These are phyloP conservation scores for Stephanodiscus minutulus DNA, from an alignment of 108 stramenopile species.

Conservation along the genomic window DNA sequence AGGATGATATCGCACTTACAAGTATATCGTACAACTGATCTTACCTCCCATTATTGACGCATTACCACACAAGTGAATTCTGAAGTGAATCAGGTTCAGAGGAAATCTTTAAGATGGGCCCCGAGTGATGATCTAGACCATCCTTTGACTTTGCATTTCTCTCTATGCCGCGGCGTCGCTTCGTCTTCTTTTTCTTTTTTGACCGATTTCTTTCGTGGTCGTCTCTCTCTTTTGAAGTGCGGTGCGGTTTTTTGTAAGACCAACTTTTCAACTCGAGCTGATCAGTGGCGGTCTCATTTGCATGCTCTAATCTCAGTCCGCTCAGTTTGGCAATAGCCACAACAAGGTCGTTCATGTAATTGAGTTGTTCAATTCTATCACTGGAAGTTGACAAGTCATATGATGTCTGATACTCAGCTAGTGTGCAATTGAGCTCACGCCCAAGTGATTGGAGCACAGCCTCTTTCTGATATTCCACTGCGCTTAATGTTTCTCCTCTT, in stretches of 20 bases:
- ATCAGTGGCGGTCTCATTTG: neutral
- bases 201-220: constrained; percentile 11
- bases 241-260: constrained; percentile 23
- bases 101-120: neutral
- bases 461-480: constrained; percentile 5
- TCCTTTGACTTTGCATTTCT: neutral
- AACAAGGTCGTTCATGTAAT: constrained; percentile 43
- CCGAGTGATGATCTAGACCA: neutral
- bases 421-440: constrained; percentile 35
- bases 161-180: neutral
- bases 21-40: neutral
- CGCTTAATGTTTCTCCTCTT: constrained; percentile 1
- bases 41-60: no score
- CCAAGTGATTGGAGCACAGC: constrained; percentile 28
- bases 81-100: neutral
- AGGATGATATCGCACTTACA: neutral
- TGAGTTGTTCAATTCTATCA: constrained; percentile 38
- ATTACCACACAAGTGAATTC: no score
- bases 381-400: constrained; percentile 28
- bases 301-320: constrained; percentile 11
- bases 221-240: neutral
- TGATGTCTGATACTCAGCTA: constrained; percentile 40
- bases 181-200: constrained; percentile 32
- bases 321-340: constrained; percentile 32
- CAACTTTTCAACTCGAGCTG: constrained; percentile 21